These are phyloP conservation scores for Zopfia rhizophila DNA, from an alignment of 2,329 filamentous ascomycete species.

Conservation along the genomic window DNA sequence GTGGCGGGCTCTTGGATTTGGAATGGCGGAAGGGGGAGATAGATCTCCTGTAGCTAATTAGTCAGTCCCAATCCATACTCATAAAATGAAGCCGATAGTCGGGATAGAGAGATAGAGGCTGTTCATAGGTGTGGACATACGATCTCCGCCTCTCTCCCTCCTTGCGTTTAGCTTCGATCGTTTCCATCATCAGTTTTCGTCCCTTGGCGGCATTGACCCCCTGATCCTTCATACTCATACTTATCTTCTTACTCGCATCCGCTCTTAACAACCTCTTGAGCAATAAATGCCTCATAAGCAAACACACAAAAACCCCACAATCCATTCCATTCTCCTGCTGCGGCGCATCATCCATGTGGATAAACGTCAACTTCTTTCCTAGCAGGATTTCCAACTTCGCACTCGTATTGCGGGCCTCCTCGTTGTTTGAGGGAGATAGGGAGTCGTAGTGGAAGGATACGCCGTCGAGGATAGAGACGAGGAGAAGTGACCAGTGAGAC, in stretches of 20 bases:
- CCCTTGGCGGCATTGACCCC: conserved; percentile 82
- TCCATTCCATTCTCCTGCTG: conserved; percentile 93
- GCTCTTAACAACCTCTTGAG: conserved; percentile 83
- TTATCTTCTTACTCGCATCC: conserved; percentile 85
- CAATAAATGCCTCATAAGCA: conserved; percentile 93
- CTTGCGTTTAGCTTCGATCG: conserved; percentile 86
- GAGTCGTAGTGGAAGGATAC: conserved; percentile 98
- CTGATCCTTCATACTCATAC: conserved; percentile 91
- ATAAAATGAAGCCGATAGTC: not conserved
- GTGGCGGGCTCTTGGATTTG: conserved; percentile 48
- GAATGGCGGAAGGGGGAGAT: conserved; percentile 46
- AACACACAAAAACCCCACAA: conserved; percentile 95
- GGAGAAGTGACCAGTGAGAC: conserved; percentile 91
- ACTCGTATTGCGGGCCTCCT: conserved; percentile 76
- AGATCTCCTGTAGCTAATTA: conserved; percentile 36
- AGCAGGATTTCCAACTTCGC: conserved; percentile 76
- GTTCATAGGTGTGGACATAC: conserved; percentile 63
- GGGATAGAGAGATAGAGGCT: not conserved
- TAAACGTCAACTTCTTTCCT: conserved; percentile 74
- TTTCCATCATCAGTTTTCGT: conserved; percentile 89
- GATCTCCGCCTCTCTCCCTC: conserved; percentile 86
- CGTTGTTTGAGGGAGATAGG: conserved; percentile 77
- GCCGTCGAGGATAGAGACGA: conserved; percentile 88
- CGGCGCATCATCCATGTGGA: conserved; percentile 84
- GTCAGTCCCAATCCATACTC: conserved; percentile 5